Conservation (phyloP, 352 stramenopile genomes). For the Phytophthora capsici region DNA sequence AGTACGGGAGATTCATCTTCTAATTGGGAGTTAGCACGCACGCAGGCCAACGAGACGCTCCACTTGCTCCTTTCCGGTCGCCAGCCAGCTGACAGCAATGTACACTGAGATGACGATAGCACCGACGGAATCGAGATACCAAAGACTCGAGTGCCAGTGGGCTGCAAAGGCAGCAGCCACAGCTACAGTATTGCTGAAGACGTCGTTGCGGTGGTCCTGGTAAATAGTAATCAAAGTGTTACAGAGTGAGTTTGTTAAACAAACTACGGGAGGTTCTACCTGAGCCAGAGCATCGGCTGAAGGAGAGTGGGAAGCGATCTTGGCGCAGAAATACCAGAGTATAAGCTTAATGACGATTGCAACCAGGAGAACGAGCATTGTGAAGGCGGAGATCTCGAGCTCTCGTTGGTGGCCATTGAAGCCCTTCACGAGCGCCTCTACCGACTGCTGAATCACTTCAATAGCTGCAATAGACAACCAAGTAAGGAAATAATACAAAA, state of each 20-base stretch:
- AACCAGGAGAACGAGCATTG: constrained; percentile 66
- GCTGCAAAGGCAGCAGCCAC: constrained; percentile 81
- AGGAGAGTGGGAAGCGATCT: constrained; percentile 69
- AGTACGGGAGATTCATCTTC: neutral
- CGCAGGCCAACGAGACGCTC: constrained; percentile 87
- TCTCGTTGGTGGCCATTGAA: constrained; percentile 66
- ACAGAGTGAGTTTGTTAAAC: constrained; percentile 7
- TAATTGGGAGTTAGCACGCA: constrained; percentile 42
- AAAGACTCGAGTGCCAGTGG: constrained; percentile 78
- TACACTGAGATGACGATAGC: constrained; percentile 97
- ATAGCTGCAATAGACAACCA: constrained; percentile 62
- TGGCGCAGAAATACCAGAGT: constrained; percentile 82
- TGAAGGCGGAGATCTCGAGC: constrained; percentile 73
- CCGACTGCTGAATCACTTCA: constrained; percentile 94
- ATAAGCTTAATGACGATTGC: constrained; percentile 86
- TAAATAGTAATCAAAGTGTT: constrained; percentile 3
- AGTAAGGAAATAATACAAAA: neutral
- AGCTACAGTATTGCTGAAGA: constrained; percentile 93
- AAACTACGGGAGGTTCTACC: constrained; percentile 30
- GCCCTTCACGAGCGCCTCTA: constrained; percentile 81
- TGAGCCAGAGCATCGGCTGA: constrained; percentile 79
- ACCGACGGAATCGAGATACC: constrained; percentile 94
- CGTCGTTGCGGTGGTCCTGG: constrained; percentile 98
- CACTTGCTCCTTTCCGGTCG: constrained; percentile 96
- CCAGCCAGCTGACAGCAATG: constrained; percentile 96